Evolutionary conservation across 306 rosid species (phyloP).

Genomic region (Inga laurina): DNA sequence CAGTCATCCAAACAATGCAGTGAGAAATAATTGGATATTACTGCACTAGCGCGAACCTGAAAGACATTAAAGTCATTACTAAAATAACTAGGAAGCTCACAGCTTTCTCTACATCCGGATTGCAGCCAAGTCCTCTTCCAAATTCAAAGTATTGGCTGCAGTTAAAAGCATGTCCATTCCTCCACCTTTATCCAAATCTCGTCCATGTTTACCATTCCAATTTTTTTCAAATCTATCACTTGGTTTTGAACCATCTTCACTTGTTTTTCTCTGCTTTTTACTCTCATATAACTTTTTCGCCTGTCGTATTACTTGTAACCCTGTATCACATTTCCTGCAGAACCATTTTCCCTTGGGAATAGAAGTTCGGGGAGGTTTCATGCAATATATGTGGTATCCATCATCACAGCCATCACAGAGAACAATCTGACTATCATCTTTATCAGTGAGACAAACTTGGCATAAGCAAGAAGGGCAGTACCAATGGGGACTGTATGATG

Average conservation of each 20-base stretch:
- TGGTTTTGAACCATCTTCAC: slow-evolving; percentile 38
- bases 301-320: slow-evolving; percentile 55
- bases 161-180: slow-evolving; percentile 64
- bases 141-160: slow-evolving; percentile 74
- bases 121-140: slow-evolving; percentile 55
- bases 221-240: slow-evolving; percentile 35
- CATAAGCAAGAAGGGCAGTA: slow-evolving; percentile 96
- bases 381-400: slow-evolving; percentile 84
- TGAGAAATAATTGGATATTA: slow-evolving; percentile 30
- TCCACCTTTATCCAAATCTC: slow-evolving; percentile 53
- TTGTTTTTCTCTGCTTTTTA: slow-evolving; percentile 37
- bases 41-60: slow-evolving; percentile 34
- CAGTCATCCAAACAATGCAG: slow-evolving; percentile 37
- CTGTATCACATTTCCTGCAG: slow-evolving; percentile 70
- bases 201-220: slow-evolving; percentile 47
- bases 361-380: slow-evolving; percentile 60
- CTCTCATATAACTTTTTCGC: slow-evolving; percentile 61
- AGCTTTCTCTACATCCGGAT: slow-evolving; percentile 24
- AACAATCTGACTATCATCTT: slow-evolving; percentile 68
- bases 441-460: slow-evolving; percentile 66
- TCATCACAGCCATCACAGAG: slow-evolving; percentile 95
- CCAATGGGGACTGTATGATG: slow-evolving; percentile 59
- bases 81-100: slow-evolving; percentile 5
- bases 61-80: slow-evolving; percentile 45
- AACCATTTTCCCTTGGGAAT: slow-evolving; percentile 86